These are phyloP conservation scores for Nematocida sp. DNA, from an alignment of 371 early-diverging fungal genomes.

Conservation along the genomic window DNA sequence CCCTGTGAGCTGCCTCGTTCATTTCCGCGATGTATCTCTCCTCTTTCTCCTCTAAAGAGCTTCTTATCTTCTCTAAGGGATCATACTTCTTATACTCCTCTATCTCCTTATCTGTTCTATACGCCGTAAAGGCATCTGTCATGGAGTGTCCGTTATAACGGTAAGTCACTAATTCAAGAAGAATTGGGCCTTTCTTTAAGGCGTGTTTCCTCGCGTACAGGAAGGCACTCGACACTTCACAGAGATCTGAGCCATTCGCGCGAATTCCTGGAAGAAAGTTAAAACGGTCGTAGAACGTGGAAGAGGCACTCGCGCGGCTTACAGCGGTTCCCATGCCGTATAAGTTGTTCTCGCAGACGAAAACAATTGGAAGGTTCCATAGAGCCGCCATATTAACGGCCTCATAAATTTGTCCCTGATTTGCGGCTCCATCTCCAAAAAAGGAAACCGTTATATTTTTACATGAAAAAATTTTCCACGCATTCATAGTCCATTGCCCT, in stretches of 20 bases:
- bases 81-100: constrained; percentile 35
- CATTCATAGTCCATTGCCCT: constrained; percentile 40
- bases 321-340: constrained; percentile 97
- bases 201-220: constrained; percentile 57
- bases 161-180: constrained; percentile 91
- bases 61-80: constrained; percentile 41
- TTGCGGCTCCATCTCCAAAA: constrained; percentile 97
- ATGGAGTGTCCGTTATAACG: constrained; percentile 94
- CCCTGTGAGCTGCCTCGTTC: constrained; percentile 28
- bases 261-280: constrained; percentile 88
- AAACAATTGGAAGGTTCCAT: constrained; percentile 88
- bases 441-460: constrained; percentile 72
- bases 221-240: constrained; percentile 51
- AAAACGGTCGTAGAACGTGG: constrained; percentile 86
- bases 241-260: constrained; percentile 72
- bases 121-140: constrained; percentile 55
- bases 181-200: constrained; percentile 74
- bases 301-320: constrained; percentile 78
- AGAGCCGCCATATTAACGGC: constrained; percentile 97
- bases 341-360: constrained; percentile 95
- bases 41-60: constrained; percentile 6
- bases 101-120: constrained; percentile 48
- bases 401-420: constrained; percentile 98
- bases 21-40: constrained; percentile 5
- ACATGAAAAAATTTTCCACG: constrained; percentile 28